These are phyloP conservation scores for Rhodomyrtus psidioides DNA, from an alignment of 441 rosid species.

Conservation along the genomic window DNA sequence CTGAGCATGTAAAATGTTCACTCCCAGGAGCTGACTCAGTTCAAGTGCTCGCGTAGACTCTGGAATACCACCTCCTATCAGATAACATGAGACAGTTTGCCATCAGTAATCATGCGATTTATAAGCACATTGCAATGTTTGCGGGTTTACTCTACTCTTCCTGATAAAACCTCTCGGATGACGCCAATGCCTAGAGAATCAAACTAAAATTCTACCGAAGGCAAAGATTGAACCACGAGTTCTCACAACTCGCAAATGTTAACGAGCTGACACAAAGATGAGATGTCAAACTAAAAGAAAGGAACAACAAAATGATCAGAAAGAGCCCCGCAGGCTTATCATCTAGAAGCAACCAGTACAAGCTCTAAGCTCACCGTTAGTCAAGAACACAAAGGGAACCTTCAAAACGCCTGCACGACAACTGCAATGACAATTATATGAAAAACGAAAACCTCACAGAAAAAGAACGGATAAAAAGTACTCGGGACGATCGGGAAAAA, in stretches of 20 bases:
- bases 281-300: not conserved
- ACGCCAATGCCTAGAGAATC: not conserved
- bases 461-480: no score
- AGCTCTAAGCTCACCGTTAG: conserved; percentile 40
- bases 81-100: not conserved
- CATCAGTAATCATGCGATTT: not conserved
- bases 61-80: conserved; percentile 47
- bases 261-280: not conserved
- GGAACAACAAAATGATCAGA: not conserved
- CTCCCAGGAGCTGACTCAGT: conserved; percentile 37
- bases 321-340: not conserved
- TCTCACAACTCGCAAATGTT: not conserved
- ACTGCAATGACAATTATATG: not conserved
- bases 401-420: conserved; percentile 30
- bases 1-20: conserved; percentile 41
- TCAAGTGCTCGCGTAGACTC: conserved; percentile 43
- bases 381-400: conserved; percentile 48
- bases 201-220: not conserved
- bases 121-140: not conserved
- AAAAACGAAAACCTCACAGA: not conserved
- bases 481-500: not conserved
- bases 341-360: not conserved
- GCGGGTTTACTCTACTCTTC: not conserved
- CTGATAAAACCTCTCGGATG: not conserved
- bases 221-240: not conserved